Evolutionary conservation across 441 rosid species (phyloP), one percentile per base, ranked within the genome.

Genomic region (Populus hybrid): DNA sequence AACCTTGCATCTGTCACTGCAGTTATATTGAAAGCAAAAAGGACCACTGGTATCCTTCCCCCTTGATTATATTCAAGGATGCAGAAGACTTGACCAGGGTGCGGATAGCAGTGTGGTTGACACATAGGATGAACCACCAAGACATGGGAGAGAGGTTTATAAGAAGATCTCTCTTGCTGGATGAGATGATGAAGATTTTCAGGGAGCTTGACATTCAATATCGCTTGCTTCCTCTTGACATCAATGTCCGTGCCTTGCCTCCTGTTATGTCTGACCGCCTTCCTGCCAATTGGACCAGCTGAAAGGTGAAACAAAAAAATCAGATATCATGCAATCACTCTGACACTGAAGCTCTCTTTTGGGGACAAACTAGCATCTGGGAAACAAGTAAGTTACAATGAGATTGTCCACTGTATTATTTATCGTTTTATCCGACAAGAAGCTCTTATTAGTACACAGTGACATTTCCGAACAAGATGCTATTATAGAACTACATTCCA

Each of bases 11-110:
- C 69, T 40, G 21, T 14, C 6, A 8, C 18, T 77, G 77, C 82
- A 93, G 97, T 80, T 91, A 89, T 70, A 83, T 92, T 0, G 93
- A 91, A 71, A 80, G 73, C 85, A 89, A 89, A 74, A 86, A 86
- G 61, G 98, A 94, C 83, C 86, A 91, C 67, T 92, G 98, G 98
- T 82, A 79, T 70, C 77, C 93, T 50, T 26, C 84, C n/a, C 91
- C 96, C 0, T 75, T 57, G 59, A 77, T 94, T 23, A 16, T 94
- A 21, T 6, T 87, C 12, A 92, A 86, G 82, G 95, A 94, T 1
- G 3, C 81, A 10, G 90, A 85, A 66, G 87, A 82, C 8, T 72
- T 91, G 75, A 88, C 82, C 61, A 80, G 71, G 59, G 59, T 94
- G 30, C 84, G 77, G 77, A 23, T 92, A 23, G 92, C 89, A 1